Percentiles rank a stretch among this genome's conserved stretches.
Evolutionary conservation across 148 eudicot species (phyloP).

Genomic region (Rheum nobile): DNA sequence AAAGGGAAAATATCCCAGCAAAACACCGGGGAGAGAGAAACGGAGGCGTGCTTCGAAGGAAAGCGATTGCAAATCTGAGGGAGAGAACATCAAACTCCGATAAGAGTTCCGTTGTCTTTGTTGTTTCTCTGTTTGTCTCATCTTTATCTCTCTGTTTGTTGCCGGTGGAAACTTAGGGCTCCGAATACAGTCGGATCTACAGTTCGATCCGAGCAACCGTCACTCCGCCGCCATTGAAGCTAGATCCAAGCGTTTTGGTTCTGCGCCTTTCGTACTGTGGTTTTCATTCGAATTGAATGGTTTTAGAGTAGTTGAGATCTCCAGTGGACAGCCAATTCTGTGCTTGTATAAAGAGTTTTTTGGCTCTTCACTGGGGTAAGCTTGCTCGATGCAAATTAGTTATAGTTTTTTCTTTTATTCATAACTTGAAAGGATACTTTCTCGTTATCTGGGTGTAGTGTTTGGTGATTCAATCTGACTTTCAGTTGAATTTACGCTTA

Average conservation of each 20-base stretch:
- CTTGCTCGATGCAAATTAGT: not conserved
- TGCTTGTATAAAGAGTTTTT: not conserved
- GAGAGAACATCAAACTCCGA: not conserved
- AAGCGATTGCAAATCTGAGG: slow-evolving; percentile 11
- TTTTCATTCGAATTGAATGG: slow-evolving; percentile 8
- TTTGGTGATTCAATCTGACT: not conserved
- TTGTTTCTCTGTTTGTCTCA: slow-evolving; percentile 11
- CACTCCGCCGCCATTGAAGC: slow-evolving; percentile 5
- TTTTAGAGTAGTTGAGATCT: slow-evolving; percentile 11
- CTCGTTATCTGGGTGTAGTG: not conserved
- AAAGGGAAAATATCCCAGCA: not conserved
- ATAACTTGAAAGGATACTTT: not conserved
- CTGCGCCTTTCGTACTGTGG: not conserved
- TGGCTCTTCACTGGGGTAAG: not conserved
- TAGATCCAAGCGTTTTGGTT: slow-evolving; percentile 25
- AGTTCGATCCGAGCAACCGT: slow-evolving; percentile 4
- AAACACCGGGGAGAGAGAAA: slow-evolving; percentile 12
- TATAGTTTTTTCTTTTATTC: not conserved
- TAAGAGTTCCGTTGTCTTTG: slow-evolving; percentile 9
- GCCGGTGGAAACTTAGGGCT: not conserved
- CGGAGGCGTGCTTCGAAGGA: slow-evolving; percentile 33
- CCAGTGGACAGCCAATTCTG: slow-evolving; percentile 4
- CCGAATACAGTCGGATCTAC: slow-evolving; percentile 16
- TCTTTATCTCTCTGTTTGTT: slow-evolving; percentile 7
- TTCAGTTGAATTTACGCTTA: not conserved